Percentiles rank a stretch among this genome's conserved stretches.
phyloP scores from a whole-genome alignment of 2,329 filamentous ascomycete genomes.

The Penicillium sp. region DNA sequence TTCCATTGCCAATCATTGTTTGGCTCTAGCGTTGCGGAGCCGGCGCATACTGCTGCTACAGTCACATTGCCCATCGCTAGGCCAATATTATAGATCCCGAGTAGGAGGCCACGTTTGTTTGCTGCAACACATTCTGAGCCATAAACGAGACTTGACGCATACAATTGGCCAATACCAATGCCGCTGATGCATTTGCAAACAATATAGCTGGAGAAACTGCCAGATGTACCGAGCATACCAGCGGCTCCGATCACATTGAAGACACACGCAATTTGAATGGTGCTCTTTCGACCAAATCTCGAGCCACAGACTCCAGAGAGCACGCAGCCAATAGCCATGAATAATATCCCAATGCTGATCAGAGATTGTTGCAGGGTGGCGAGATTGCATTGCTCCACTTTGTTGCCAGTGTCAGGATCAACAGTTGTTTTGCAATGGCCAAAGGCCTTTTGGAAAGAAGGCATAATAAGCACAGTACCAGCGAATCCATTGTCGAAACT shows the following conservation, averaged over 20 bases:
- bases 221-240: conserved; percentile 21
- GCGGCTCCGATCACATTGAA: conserved; percentile 17
- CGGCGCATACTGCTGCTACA: conserved; percentile 24
- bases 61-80: conserved; percentile 22
- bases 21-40: conserved; percentile 15
- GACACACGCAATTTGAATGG: conserved; percentile 21
- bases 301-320: conserved; percentile 13
- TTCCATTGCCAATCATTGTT: conserved; percentile 27
- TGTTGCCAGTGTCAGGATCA: background rate
- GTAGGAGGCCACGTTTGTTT: conserved; percentile 17
- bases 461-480: conserved; percentile 21
- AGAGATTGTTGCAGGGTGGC: conserved; percentile 26
- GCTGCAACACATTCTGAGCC: conserved; percentile 21
- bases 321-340: conserved; percentile 20
- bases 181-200: conserved; percentile 24
- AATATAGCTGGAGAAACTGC: conserved; percentile 21
- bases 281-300: conserved; percentile 15
- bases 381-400: conserved; percentile 7
- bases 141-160: conserved; percentile 14
- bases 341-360: conserved; percentile 22
- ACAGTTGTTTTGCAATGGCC: conserved; percentile 7
- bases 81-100: conserved; percentile 23
- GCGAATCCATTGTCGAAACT: conserved; percentile 17
- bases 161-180: conserved; percentile 19
- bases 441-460: conserved; percentile 18